Conservation (phyloP, 257 asterid genomes). For the Solanum clarkiae region DNA sequence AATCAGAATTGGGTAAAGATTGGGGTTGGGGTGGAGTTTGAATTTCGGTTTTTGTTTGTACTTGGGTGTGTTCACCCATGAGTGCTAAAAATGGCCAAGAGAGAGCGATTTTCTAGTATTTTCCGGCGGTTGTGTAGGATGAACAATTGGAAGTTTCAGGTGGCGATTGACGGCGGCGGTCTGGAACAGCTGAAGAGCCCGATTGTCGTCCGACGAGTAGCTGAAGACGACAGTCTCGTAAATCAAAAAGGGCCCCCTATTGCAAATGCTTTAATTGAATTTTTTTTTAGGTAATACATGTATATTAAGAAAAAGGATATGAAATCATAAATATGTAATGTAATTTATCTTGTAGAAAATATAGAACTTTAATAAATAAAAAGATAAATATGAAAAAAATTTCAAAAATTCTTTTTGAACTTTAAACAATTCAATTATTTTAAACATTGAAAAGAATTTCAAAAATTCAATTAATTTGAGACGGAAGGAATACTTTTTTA, state of each 20-base stretch:
- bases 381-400: too few relatives aligned
- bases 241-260: neutral
- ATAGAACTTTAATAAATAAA: too few relatives aligned
- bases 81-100: neutral
- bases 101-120: neutral
- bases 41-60: constrained; percentile 12
- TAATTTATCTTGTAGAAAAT: too few relatives aligned
- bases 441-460: too few relatives aligned
- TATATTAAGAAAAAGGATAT: too few relatives aligned
- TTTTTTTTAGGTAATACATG: too few relatives aligned
- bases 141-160: neutral
- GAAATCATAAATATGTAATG: too few relatives aligned
- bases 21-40: constrained; percentile 11
- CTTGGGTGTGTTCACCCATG: constrained; percentile 61
- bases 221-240: neutral
- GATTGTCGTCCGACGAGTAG: neutral
- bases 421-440: too few relatives aligned
- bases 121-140: neutral
- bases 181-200: neutral
- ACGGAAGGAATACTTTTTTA: too few relatives aligned
- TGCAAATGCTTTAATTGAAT: too few relatives aligned
- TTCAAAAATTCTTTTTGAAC: too few relatives aligned
- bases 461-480: too few relatives aligned
- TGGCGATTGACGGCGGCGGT: neutral
- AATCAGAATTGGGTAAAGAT: constrained; percentile 21